phyloP scores from a whole-genome alignment of 2,329 filamentous ascomycete species.

The Fusarium acutatum region DNA sequence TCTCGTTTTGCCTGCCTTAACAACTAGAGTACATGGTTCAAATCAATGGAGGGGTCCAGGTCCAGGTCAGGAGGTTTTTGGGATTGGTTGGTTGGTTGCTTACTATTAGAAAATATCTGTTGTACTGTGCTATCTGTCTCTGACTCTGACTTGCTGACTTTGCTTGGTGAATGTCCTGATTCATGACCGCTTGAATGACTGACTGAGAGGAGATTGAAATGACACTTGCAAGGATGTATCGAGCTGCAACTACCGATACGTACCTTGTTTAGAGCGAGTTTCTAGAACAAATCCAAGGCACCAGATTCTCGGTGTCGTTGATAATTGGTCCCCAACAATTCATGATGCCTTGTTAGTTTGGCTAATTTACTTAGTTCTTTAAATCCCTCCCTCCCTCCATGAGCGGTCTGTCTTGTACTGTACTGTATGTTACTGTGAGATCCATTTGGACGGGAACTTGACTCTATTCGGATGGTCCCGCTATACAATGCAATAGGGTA shows the following conservation, averaged over 20 bases:
- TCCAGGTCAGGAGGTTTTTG: neutral
- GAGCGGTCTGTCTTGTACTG: slow-evolving; percentile 21
- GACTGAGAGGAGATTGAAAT: neutral
- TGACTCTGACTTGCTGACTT: neutral
- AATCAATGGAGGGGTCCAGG: slow-evolving; percentile 15
- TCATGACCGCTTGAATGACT: slow-evolving; percentile 26
- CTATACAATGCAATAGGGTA: slow-evolving; percentile 22
- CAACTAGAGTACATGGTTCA: slow-evolving; percentile 34
- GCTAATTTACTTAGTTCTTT: neutral
- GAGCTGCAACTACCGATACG: slow-evolving; percentile 20
- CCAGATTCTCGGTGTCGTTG: slow-evolving; percentile 5
- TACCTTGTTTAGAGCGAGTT: slow-evolving; percentile 10
- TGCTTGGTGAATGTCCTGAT: slow-evolving; percentile 17
- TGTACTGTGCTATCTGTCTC: slow-evolving; percentile 10
- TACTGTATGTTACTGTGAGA: slow-evolving; percentile 19
- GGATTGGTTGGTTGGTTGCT: neutral
- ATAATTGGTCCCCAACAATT: slow-evolving; percentile 23
- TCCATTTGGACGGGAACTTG: neutral
- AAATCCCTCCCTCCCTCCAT: neutral
- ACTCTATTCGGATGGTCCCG: slow-evolving; percentile 20
- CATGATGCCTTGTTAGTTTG: slow-evolving; percentile 6
- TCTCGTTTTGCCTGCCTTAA: slow-evolving; percentile 17
- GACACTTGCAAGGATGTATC: slow-evolving; percentile 12
- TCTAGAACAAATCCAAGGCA: slow-evolving; percentile 21
- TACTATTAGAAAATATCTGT: slow-evolving; percentile 7